phyloP scores from a whole-genome alignment of 2,329 filamentous ascomycete species.

The Clarireedia monteithiana region DNA sequence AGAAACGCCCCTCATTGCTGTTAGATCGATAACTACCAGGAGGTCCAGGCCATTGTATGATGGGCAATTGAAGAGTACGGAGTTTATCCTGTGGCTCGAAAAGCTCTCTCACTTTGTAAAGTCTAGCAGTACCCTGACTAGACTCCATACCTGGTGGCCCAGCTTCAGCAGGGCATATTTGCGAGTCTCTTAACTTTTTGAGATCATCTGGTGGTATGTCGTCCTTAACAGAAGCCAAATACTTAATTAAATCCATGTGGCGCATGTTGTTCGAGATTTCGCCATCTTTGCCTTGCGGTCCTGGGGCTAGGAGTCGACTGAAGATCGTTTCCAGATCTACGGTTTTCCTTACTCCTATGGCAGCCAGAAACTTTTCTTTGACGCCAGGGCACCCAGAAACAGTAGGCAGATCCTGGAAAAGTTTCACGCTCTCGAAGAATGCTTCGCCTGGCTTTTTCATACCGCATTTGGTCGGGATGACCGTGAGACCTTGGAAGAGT shows the following conservation, averaged over 20 bases:
- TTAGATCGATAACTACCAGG: slow-evolving; percentile 53
- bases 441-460: slow-evolving; percentile 81
- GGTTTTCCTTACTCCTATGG: slow-evolving; percentile 88
- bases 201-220: slow-evolving; percentile 84
- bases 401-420: slow-evolving; percentile 88
- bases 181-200: slow-evolving; percentile 65
- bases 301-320: slow-evolving; percentile 64
- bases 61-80: slow-evolving; percentile 61
- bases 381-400: slow-evolving; percentile 68
- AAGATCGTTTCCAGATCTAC: slow-evolving; percentile 94
- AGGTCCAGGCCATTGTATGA: slow-evolving; percentile 73
- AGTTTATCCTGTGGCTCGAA: slow-evolving; percentile 71
- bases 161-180: slow-evolving; percentile 73
- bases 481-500: slow-evolving; percentile 57
- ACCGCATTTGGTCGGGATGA: slow-evolving; percentile 85
- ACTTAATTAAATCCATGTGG: slow-evolving; percentile 90
- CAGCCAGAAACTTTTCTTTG: slow-evolving; percentile 81
- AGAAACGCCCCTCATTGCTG: slow-evolving; percentile 67
- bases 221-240: slow-evolving; percentile 78
- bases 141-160: slow-evolving; percentile 47
- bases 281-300: slow-evolving; percentile 38
- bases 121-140: slow-evolving; percentile 40
- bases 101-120: slow-evolving; percentile 70
- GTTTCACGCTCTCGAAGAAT: slow-evolving; percentile 87
- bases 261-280: slow-evolving; percentile 61